Evolutionary conservation across 805 yeast genomes (phyloP), one percentile per base, ranked within the genome.

Genomic region (Starmerella potacharoeniae): DNA sequence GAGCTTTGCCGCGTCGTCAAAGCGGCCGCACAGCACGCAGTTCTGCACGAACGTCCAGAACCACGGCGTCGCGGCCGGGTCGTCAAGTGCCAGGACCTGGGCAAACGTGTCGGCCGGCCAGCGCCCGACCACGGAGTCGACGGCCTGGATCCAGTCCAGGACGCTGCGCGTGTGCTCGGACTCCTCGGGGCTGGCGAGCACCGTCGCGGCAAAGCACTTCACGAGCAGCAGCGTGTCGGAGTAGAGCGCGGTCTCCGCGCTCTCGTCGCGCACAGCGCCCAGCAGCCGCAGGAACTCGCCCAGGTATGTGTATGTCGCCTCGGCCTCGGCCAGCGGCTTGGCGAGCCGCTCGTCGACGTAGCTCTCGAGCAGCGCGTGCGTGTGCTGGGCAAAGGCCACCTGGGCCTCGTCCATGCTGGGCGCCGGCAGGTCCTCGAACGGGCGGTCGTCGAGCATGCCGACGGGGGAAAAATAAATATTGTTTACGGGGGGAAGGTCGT

Each of bases 351-450:
- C 60, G 7, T 44, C 51, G 13, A 50, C 49, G 33, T 57, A 60
- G 34, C 43, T 28, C 31, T 41, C 37, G 59, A 60, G 56, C 44
- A 59, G 55, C 45, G 44, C 55, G 47, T 59, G 58, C 29, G 56
- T 44, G 37, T 16, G 17, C 37, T n/a, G 42, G 13, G 54, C 54
- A 30, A 58, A 56, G 14, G 42, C 51, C 10, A 53, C 33, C 36
- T 42, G 52, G 30, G 52, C 58, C 36, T 39, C 54, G 40, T 51
- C 51, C 51, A 52, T 45, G 17, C 16, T 17, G 13, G 51, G 33
- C 41, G 34, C 10, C 42, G 48, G 48, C 22, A 52, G 55, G 17
- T 40, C 34, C 17, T 46, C 40, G 33, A 22, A 16, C 17, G 39
- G 28, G 31, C 8, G 14, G 9, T 33, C 42, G 33, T 33, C 43